Evolutionary conservation across 192 early-diverging fungal genomes (phyloP).

Genomic region (Gaertneriomyces semiglobifer): DNA sequence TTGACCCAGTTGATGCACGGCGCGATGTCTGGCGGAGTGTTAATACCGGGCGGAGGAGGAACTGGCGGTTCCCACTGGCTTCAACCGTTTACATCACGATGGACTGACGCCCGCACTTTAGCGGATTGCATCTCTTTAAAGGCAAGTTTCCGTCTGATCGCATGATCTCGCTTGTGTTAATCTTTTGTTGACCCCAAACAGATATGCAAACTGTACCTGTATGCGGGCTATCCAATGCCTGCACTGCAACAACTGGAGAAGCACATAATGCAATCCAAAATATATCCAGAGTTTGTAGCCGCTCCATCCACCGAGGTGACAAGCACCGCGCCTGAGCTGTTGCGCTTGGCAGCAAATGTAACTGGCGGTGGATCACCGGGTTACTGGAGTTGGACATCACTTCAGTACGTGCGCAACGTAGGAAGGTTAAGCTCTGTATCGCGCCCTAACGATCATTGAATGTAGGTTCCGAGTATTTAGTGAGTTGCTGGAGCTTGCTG

Average conservation of each 20-base stretch:
- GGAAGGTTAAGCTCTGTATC: too few species aligned
- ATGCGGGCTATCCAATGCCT: conserved; percentile 61
- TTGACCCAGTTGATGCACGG: conserved; percentile 62
- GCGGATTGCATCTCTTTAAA: conserved; percentile 74
- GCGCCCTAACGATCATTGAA: not conserved
- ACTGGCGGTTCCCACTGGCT: conserved; percentile 36
- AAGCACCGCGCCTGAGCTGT: conserved; percentile 21
- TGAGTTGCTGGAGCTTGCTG: conserved; percentile 70
- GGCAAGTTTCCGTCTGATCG: conserved; percentile 36
- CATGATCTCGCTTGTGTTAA: not conserved
- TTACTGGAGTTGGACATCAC: conserved; percentile 82
- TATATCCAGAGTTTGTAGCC: conserved; percentile 54
- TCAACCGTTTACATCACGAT: conserved; percentile 54
- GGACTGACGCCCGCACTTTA: conserved; percentile 70
- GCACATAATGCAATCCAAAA: conserved; percentile 63
- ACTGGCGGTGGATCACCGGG: conserved; percentile 73
- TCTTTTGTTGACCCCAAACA: conserved; percentile 17
- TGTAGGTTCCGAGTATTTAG: conserved; percentile 69
- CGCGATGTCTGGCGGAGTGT: conserved; percentile 39
- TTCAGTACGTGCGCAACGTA: conserved; percentile 52
- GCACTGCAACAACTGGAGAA: conserved; percentile 68
- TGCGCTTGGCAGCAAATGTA: conserved; percentile 23
- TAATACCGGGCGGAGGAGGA: conserved; percentile 37
- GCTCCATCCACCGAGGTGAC: not conserved
- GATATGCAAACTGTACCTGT: conserved; percentile 75